Evolutionary conservation across 192 early-diverging fungal genomes (phyloP).

Genomic region (Rhizoclosmatium sp.): DNA sequence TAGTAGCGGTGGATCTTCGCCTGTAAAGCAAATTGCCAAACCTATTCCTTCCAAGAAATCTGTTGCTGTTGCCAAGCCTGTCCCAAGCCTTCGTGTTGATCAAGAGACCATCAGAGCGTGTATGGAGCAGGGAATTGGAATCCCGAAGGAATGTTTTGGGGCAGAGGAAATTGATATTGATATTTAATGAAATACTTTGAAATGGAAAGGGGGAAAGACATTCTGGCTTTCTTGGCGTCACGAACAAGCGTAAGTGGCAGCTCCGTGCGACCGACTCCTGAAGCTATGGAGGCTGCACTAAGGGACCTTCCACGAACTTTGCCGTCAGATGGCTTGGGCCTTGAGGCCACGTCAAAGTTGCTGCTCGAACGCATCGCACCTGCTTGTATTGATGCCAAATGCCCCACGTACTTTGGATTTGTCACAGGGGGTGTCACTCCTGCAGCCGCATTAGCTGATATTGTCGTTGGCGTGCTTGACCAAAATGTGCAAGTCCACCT

Average conservation of each 20-base stretch:
- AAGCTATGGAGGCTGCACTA: not conserved
- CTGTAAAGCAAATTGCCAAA: not conserved
- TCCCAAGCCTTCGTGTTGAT: not conserved
- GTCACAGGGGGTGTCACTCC: conserved; percentile 67
- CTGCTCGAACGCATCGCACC: not conserved
- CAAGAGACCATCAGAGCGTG: conserved; percentile 11
- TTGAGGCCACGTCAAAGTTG: not conserved
- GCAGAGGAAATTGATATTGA: conserved; percentile 32
- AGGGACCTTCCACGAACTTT: not conserved
- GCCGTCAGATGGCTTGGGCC: not conserved
- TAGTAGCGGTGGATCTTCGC: not conserved
- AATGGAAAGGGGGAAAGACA: too few species aligned
- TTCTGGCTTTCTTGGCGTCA: too few species aligned
- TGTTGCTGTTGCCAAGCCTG: not conserved
- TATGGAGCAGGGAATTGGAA: conserved; percentile 6
- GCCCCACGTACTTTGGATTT: conserved; percentile 65
- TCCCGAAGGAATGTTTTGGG: conserved; percentile 21
- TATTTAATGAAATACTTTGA: not conserved
- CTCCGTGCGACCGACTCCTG: not conserved
- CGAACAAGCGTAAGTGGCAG: too few species aligned
- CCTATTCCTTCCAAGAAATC: not conserved
- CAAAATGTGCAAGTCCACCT: conserved; percentile 50
- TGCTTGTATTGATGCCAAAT: not conserved
- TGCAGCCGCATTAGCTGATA: conserved; percentile 45
- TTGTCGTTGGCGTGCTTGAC: conserved; percentile 39